Percentiles rank a stretch among this genome's conserved stretches.
Evolutionary conservation across 1,284 basidiomycete genomes (phyloP).

Genomic region (Ustilago loliicola): DNA sequence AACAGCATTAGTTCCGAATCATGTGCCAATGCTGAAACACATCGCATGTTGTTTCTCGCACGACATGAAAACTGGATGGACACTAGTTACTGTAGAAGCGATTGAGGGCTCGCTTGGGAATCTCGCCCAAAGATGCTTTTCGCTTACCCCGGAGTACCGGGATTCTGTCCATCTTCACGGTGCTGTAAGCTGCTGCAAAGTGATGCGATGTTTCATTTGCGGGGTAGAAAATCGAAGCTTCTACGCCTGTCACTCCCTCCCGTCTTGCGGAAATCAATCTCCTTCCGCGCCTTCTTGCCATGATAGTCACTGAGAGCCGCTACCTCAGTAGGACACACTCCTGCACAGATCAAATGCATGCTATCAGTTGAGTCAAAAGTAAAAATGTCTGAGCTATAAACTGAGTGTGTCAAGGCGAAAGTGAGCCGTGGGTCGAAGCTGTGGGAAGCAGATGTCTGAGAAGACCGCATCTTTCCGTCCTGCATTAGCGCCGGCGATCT

Average conservation of each 20-base stretch:
- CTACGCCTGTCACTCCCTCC: neutral
- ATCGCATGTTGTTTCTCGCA: neutral
- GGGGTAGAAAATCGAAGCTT: neutral
- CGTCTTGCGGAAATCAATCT: too few relatives aligned
- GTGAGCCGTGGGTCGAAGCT: neutral
- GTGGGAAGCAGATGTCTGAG: neutral
- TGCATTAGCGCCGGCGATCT: neutral
- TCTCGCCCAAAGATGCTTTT: neutral
- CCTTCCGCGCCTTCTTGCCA: too few relatives aligned
- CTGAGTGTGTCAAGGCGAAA: too few relatives aligned
- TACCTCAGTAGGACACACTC: too few relatives aligned
- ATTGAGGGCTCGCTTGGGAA: neutral
- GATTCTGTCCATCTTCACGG: neutral
- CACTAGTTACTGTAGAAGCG: neutral
- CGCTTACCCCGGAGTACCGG: neutral
- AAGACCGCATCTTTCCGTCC: neutral
- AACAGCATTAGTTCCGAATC: too few relatives aligned
- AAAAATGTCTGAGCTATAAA: too few relatives aligned
- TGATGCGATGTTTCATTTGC: neutral
- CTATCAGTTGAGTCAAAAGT: too few relatives aligned
- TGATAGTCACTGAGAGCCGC: too few relatives aligned
- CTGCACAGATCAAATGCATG: too few relatives aligned
- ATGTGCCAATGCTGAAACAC: neutral
- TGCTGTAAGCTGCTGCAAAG: neutral
- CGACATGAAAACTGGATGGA: neutral